Evolutionary conservation across 768 basidiomycete genomes (phyloP), one percentile per base, ranked within the genome.

Genomic region (Rubroboletus satanas): DNA sequence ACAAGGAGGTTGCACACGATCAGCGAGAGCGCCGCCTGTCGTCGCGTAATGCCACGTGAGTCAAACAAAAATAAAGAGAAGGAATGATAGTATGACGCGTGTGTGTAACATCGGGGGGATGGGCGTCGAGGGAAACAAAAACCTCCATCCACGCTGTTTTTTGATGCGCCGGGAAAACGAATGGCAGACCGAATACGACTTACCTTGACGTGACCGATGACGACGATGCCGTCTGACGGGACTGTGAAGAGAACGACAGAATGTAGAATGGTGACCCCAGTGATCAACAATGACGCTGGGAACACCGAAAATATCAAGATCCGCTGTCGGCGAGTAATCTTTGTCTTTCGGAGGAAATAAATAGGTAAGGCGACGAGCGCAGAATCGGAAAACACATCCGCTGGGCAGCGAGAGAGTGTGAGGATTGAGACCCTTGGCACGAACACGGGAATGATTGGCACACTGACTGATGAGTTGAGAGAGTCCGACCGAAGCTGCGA

Each of bases 1-100:
- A 69, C 69, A 32, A 69, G 57, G 12, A 61, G 52, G 23, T 67
- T 65, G 55, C 67, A 70, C 7, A 69, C 52, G 37, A 69, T 50
- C 23, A 66, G 38, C 8, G 65, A 56, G 15, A 65, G 49, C 7
- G 70, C 63, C 4, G 60, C 23, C 67, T 67, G 35, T 56, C 38
- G 12, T 6, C 14, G 15, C 1, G 12, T 47, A 50, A 45, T 31
- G 4, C 12, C 21, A 38, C 14, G 32, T 47, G 33, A 54, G 51
- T 36, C 9, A 12, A 26, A 35, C 21, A 11, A 28, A 28, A 31
- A 17, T 31, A 36, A n/a, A 10, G 9, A n/a, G 33, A 15, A 21
- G 14, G 32, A 11, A 33, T 4, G n/a, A n/a, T n/a, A n/a, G n/a
- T n/a, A n/a, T n/a, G n/a, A n/a, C n/a, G 12, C 1, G 7, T 29